Conservation (phyloP, 305 asterid species). For the Fraxinus platypoda region DNA sequence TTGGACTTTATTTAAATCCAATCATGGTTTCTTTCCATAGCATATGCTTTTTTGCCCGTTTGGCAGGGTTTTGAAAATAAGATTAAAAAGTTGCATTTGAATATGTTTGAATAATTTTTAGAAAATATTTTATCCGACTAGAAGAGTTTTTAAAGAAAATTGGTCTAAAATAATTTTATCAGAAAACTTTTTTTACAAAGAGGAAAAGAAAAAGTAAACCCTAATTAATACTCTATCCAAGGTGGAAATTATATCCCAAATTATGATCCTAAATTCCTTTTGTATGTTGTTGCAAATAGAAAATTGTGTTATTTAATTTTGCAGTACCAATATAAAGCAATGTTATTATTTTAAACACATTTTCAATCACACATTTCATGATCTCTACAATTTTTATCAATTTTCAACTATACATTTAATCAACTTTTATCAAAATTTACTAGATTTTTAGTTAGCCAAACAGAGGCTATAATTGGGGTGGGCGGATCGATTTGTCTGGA, state of each 20-base stretch:
- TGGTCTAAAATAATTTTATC: too few relatives aligned
- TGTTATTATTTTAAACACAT: too few relatives aligned
- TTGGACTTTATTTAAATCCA: not conserved
- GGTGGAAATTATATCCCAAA: too few relatives aligned
- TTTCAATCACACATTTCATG: too few relatives aligned
- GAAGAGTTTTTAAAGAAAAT: not conserved
- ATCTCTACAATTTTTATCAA: not conserved
- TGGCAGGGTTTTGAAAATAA: not conserved
- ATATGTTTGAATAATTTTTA: not conserved
- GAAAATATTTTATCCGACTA: not conserved
- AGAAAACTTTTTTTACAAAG: too few relatives aligned
- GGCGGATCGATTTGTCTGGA: not conserved
- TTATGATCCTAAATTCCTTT: not conserved
- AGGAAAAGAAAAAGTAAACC: too few relatives aligned
- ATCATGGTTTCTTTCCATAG: not conserved
- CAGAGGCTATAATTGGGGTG: not conserved
- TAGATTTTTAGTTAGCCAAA: not conserved
- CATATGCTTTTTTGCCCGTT: constrained; percentile 28
- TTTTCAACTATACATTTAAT: too few relatives aligned
- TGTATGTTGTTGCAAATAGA: too few relatives aligned
- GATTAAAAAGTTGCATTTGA: not conserved
- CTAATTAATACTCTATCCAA: too few relatives aligned
- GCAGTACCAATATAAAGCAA: too few relatives aligned
- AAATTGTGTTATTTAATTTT: too few relatives aligned
- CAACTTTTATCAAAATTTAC: not conserved